Percentiles rank a stretch among this genome's conserved stretches.
Evolutionary conservation across 2,329 filamentous ascomycete species (phyloP).

Genomic region (Fusarium sp.): DNA sequence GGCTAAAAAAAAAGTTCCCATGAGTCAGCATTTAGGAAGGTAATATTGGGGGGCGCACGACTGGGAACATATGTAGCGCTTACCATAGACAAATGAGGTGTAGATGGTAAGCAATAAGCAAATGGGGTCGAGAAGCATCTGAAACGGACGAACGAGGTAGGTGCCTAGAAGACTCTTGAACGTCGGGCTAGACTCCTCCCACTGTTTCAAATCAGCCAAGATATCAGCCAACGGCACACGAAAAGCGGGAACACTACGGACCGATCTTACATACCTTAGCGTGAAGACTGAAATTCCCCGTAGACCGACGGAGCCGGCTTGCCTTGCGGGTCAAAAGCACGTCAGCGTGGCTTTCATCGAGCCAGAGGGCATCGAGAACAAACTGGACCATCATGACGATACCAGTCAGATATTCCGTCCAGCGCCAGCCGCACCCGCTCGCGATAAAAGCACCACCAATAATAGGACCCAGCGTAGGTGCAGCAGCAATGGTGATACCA

Average conservation of each 20-base stretch:
- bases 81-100: slow-evolving; percentile 1
- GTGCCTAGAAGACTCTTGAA: not conserved
- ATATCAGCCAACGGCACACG: not conserved
- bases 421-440: not conserved
- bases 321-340: not conserved
- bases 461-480: not conserved
- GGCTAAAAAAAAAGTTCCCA: not conserved
- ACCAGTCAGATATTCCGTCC: not conserved
- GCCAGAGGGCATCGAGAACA: not conserved
- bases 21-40: not conserved
- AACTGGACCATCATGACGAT: slow-evolving; percentile 6
- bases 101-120: not conserved
- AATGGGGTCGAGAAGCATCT: slow-evolving; percentile 7
- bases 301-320: not conserved
- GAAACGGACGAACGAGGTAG: slow-evolving; percentile 1
- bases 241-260: not conserved
- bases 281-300: slow-evolving; percentile 1
- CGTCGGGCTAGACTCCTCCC: not conserved
- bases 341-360: not conserved
- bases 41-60: not conserved
- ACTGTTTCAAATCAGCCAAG: not conserved
- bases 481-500: slow-evolving; percentile 3
- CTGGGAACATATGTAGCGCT: not conserved
- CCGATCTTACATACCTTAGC: slow-evolving; percentile 2
- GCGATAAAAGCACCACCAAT: slow-evolving; percentile 2